Conservation (phyloP, 2,329 filamentous ascomycete genomes). For the Alternaria rosae region DNA sequence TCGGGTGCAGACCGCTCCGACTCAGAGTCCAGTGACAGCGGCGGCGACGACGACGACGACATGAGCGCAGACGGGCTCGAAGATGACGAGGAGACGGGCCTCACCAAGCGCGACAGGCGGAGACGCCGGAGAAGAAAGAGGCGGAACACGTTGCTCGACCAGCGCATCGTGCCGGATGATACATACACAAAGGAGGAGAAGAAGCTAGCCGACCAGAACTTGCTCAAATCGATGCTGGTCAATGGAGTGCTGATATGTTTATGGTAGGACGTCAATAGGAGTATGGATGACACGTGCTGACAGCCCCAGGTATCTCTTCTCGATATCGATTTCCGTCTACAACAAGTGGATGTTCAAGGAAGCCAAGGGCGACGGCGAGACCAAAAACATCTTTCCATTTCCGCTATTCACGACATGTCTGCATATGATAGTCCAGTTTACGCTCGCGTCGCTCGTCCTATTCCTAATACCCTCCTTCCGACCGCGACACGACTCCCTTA, state of each 20-base stretch:
- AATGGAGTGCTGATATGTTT: slow-evolving; percentile 83
- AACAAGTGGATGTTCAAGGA: slow-evolving; percentile 99
- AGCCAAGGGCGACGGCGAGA: slow-evolving; percentile 45
- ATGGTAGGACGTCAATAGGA: slow-evolving; percentile 65
- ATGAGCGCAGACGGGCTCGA: slow-evolving; percentile 73
- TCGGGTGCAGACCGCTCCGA: slow-evolving; percentile 40
- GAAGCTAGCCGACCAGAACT: slow-evolving; percentile 76
- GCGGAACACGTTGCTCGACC: slow-evolving; percentile 75
- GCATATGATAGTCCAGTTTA: slow-evolving; percentile 94
- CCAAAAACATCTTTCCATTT: slow-evolving; percentile 77
- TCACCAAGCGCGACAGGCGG: slow-evolving; percentile 76
- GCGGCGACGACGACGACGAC: slow-evolving; percentile 65
- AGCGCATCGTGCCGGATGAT: slow-evolving; percentile 65
- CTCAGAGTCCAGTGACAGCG: slow-evolving; percentile 49
- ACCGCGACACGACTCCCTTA: slow-evolving; percentile 62
- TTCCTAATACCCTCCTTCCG: slow-evolving; percentile 84
- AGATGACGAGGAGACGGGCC: slow-evolving; percentile 88
- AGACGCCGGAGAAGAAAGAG: slow-evolving; percentile 71
- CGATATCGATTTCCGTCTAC: slow-evolving; percentile 79
- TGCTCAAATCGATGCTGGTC: slow-evolving; percentile 72
- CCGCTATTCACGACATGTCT: slow-evolving; percentile 93
- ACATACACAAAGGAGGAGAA: slow-evolving; percentile 74
- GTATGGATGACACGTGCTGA: slow-evolving; percentile 18
- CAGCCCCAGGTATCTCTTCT: slow-evolving; percentile 72
- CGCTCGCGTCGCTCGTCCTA: slow-evolving; percentile 77